Base-by-base conservation (phyloP, 1,284 basidiomycete species). In the Moesziomyces antarcticus region DNA sequence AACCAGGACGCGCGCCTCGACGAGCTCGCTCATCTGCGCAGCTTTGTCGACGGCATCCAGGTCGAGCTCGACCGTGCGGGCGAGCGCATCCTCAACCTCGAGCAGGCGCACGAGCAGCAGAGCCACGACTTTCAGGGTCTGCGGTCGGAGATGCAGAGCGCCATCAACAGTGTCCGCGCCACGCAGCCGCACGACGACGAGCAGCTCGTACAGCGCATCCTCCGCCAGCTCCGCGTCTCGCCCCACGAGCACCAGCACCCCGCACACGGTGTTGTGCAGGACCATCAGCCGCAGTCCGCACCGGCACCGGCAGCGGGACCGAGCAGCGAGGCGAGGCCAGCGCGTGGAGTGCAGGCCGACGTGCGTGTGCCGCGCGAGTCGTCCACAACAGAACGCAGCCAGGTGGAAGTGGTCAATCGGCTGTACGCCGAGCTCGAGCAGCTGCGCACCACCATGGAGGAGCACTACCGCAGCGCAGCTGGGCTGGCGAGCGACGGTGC, bases 41-140 rank as follows among this genome's bases (percentile, higher is more conserved):
- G 52, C 56, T 75, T 75, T 55, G 73, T 73, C 21, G 73, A 73
- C 22, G 65, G 65, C 22, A 68, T 77, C 33, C 71, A 78, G 58
- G 30, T 55, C 42, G 74, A 78, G 44, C 64, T 78, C 21, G 66
- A 73, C 44, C 35, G 61, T 20, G 74, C 76, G 6, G 69, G 74
- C 11, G 72, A 77, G 42, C 55, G 73, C 37, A 72, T 79, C 25
- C 25, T 75, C 22, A 67, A 59, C 42, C 43, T 79, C 18, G 75
- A 79, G 46, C 69, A 66, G 42, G 63, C 63, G 13, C 70, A 73
- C 41, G 66, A 73, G 58, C 51, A 66, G 56, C 72, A 74, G 56
- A 65, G 62, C 46, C 66, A 70, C 22, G 72, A 74, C 25, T 65
- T 74, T 43, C 66, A 74, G 16, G 66, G 57, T 3, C 41, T 74